Conservation (phyloP, 2,329 filamentous ascomycete species). For the Xylaria arbuscula region DNA sequence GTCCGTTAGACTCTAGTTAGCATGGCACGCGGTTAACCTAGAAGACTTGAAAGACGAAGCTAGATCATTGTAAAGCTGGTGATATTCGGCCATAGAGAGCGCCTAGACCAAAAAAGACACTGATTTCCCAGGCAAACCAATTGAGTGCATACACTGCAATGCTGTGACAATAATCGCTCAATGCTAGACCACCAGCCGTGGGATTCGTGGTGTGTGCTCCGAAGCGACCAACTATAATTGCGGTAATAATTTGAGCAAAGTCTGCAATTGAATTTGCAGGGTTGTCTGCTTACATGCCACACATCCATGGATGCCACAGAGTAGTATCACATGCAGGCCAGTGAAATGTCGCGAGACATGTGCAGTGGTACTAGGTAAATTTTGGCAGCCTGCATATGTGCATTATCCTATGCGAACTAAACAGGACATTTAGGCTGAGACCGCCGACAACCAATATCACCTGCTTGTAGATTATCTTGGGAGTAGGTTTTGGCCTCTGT, state of each 20-base stretch:
- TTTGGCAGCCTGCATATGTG: conserved; percentile 14
- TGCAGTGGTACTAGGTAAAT: neutral
- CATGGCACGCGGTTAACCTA: conserved; percentile 15
- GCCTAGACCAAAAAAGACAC: conserved; percentile 30
- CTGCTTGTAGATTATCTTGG: neutral
- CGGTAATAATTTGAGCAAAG: conserved; percentile 1
- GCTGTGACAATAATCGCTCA: neutral
- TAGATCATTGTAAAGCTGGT: conserved; percentile 22
- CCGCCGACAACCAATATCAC: neutral
- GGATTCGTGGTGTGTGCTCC: neutral
- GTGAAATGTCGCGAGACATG: neutral
- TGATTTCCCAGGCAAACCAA: conserved; percentile 15
- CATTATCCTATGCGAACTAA: conserved; percentile 4
- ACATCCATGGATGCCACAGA: no score
- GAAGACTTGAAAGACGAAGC: conserved; percentile 15
- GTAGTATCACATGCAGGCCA: neutral
- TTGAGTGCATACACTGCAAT: neutral
- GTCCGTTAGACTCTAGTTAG: conserved; percentile 35
- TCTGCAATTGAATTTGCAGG: neutral
- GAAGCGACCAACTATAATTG: neutral
- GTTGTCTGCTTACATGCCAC: neutral
- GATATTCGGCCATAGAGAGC: conserved; percentile 28
- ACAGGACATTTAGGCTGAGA: neutral
- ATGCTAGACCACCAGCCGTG: neutral
- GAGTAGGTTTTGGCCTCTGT: no score